Base-by-base conservation (phyloP, 2,329 filamentous ascomycete genomes). In the Arthrinium puccinioides region DNA sequence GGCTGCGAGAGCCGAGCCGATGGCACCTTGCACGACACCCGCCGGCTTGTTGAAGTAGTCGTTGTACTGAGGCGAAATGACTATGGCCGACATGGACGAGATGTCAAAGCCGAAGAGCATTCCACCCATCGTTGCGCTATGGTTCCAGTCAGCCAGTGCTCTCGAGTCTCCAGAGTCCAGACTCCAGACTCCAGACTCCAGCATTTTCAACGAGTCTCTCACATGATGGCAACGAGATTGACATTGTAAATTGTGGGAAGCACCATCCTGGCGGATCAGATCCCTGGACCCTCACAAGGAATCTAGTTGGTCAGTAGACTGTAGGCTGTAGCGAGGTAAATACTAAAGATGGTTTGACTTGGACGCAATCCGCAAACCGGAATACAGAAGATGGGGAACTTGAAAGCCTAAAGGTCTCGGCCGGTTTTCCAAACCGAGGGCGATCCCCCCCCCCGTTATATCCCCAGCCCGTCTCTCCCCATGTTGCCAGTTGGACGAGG, bases 31-130 rank as follows among this genome's bases (percentile, higher is more conserved):
- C 9, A 61, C 57, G 14, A 67, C 56, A 16, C 61, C 62, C 8
- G 56, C 56, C 0, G 69, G 67, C 15, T 63, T 59, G 55, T 68
- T 50, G 54, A 76, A 76, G 57, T 68, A 75, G 2, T 67, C 61
- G 38, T 69, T 61, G 48, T 75, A 76, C 38, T 70, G 62, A 6
- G 63, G 44, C 10, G 68, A 68, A 20, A 67, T 67, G 42, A 75
- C 70, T 50, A 75, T 75, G 40, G 72, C 74, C 13, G 68, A 70
- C 67, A 76, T 76, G 40, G 72, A 75, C 20, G 66, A 68, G 41
- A 76, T 74, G 44, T 76, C 73, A 53, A 77, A 77, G 40, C 69
- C 70, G 45, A 74, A 74, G 23, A n/a, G n/a, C n/a, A n/a, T 50
- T 43, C 27, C 1, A 18, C 6, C 19, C 9, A 48, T 30, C 28